A percentile compares a stretch with the other conserved stretches of the same genome.
These are phyloP conservation scores for Casaregolazyma lundiana DNA, from an alignment of 1,139 yeast species.

Conservation along the genomic window DNA sequence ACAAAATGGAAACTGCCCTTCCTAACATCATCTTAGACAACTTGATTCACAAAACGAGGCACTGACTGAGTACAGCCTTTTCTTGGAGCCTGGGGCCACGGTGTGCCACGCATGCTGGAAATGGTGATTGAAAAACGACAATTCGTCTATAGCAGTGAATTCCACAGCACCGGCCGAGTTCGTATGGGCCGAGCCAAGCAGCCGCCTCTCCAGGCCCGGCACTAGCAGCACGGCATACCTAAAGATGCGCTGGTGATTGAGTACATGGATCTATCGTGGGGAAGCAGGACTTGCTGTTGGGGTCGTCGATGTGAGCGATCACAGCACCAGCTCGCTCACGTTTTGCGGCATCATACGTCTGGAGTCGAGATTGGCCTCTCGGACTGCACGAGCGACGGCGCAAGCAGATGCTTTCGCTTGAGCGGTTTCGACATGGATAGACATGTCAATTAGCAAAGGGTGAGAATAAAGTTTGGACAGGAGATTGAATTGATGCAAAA, in stretches of 20 bases:
- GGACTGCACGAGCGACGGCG: slow-evolving; percentile 25
- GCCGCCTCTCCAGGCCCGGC: slow-evolving; percentile 57
- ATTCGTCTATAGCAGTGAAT: slow-evolving; percentile 26
- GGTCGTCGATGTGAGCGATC: slow-evolving; percentile 40
- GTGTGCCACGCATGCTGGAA: slow-evolving; percentile 45
- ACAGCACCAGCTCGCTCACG: slow-evolving; percentile 51
- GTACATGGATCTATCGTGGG: slow-evolving; percentile 26
- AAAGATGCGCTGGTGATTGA: slow-evolving; percentile 41
- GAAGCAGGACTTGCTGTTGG: slow-evolving; percentile 30
- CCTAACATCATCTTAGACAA: slow-evolving; percentile 53
- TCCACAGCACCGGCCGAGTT: slow-evolving; percentile 20
- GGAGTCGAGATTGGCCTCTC: background rate
- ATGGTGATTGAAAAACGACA: slow-evolving; percentile 38
- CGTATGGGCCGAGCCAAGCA: slow-evolving; percentile 35
- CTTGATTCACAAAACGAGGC: slow-evolving; percentile 54
- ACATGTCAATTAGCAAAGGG: too few species aligned
- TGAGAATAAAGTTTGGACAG: too few species aligned
- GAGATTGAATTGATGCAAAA: too few species aligned
- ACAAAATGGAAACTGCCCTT: slow-evolving; percentile 31
- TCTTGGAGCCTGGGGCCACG: slow-evolving; percentile 59
- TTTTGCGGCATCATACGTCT: slow-evolving; percentile 25
- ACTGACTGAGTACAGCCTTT: slow-evolving; percentile 50
- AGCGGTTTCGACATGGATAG: slow-evolving; percentile 10
- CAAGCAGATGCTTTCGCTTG: slow-evolving; percentile 20
- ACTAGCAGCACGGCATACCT: slow-evolving; percentile 58